Conservation (phyloP, 495 filamentous ascomycete genomes). For the Podospora appendiculata region DNA sequence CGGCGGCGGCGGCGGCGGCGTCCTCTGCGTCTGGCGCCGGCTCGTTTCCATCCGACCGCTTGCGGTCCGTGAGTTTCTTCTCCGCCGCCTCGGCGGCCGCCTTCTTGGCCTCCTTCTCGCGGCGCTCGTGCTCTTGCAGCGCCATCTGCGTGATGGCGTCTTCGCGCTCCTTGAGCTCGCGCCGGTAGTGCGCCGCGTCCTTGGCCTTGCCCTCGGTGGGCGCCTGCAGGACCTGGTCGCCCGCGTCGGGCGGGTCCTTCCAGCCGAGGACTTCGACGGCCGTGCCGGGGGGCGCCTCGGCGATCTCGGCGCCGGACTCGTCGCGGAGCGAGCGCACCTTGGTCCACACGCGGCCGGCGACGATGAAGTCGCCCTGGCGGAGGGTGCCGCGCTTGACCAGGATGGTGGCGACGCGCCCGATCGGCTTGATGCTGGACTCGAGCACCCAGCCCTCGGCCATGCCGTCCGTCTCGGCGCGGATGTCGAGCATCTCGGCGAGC, state of each 20-base stretch:
- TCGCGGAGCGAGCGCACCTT: constrained; percentile 76
- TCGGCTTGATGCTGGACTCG: constrained; percentile 82
- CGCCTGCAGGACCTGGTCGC: constrained; percentile 80
- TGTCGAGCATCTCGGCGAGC: constrained; percentile 81
- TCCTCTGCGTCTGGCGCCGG: constrained; percentile 34
- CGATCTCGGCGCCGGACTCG: constrained; percentile 67
- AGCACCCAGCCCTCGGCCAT: constrained; percentile 89
- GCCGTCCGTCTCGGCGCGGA: constrained; percentile 70
- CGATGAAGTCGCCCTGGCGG: constrained; percentile 70
- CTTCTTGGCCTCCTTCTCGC: constrained; percentile 32
- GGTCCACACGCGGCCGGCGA: constrained; percentile 80
- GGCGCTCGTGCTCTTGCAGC: constrained; percentile 25
- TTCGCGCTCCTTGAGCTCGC: constrained; percentile 40
- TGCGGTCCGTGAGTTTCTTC: not conserved
- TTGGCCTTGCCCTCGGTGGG: constrained; percentile 71
- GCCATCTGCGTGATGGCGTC: constrained; percentile 27
- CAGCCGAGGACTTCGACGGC: constrained; percentile 92
- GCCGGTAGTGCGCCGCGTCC: constrained; percentile 67
- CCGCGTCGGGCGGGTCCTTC: constrained; percentile 84
- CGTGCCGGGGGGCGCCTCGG: constrained; percentile 74
- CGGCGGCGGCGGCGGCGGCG: not conserved
- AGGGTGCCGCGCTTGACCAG: constrained; percentile 85
- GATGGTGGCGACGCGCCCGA: constrained; percentile 81
- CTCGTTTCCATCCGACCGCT: constrained; percentile 6
- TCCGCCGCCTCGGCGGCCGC: not conserved